phyloP scores from a whole-genome alignment of 2,329 filamentous ascomycete species.

The Chrysoporthe cubensis region DNA sequence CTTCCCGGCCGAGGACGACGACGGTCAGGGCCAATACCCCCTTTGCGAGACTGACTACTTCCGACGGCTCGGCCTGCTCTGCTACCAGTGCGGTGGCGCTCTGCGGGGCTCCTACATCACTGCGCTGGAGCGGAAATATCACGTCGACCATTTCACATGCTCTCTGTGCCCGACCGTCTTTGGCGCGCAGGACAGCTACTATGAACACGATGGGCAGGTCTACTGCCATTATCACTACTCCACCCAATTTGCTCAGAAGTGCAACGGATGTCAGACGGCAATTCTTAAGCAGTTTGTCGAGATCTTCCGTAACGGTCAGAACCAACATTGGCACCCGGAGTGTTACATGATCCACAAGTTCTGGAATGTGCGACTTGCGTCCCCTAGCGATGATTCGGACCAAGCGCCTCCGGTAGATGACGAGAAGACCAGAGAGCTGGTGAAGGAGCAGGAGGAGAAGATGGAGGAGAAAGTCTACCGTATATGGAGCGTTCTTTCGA shows the following conservation, averaged over 20 bases:
- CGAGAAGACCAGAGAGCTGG: conserved; percentile 69
- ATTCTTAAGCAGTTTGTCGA: conserved; percentile 99
- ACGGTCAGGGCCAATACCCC: conserved; percentile 85
- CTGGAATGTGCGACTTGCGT: conserved; percentile 91
- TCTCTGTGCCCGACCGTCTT: conserved; percentile 98
- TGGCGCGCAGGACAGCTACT: conserved; percentile 97
- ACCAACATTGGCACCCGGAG: conserved; percentile 99
- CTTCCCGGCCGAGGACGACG: conserved; percentile 92
- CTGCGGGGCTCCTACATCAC: conserved; percentile 97
- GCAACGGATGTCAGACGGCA: conserved; percentile 94
- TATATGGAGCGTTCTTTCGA: conserved; percentile 97
- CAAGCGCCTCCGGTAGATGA: conserved; percentile 50
- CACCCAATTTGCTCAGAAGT: conserved; percentile 93
- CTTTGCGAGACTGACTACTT: conserved; percentile 99
- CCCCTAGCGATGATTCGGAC: conserved; percentile 56
- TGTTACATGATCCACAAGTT: conserved; percentile 99
- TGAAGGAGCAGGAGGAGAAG: conserved; percentile 84
- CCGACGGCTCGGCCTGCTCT: conserved; percentile 85
- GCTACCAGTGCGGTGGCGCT: conserved; percentile 88
- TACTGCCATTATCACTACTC: conserved; percentile 99
- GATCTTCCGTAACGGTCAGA: conserved; percentile 96
- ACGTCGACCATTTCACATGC: conserved; percentile 98
- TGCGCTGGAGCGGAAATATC: conserved; percentile 95
- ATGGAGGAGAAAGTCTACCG: conserved; percentile 98
- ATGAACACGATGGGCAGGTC: conserved; percentile 94